A percentile compares a stretch with the other conserved stretches of the same genome.
Evolutionary conservation across 2,329 filamentous ascomycete species (phyloP).

Genomic region (Phyllosticta citribraziliensis): DNA sequence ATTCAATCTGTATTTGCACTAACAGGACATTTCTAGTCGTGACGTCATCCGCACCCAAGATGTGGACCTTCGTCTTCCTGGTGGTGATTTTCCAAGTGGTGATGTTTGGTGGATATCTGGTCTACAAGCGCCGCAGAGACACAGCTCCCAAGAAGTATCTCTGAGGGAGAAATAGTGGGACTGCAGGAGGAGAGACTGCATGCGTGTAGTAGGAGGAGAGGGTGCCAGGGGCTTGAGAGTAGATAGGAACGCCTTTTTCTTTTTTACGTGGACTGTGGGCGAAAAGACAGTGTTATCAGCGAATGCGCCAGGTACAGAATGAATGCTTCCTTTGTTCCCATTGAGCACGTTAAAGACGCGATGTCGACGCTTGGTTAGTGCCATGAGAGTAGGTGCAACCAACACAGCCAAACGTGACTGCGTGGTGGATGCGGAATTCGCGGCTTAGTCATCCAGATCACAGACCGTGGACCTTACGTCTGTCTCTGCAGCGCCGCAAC

Average conservation of each 20-base stretch:
- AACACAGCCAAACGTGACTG: background rate
- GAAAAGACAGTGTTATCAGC: background rate
- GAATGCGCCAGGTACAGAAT: background rate
- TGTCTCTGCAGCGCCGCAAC: background rate
- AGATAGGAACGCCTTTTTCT: background rate
- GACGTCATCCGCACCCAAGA: constrained; percentile 43
- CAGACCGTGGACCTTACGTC: background rate
- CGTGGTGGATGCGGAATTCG: background rate
- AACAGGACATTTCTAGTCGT: constrained; percentile 34
- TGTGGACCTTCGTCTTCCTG: constrained; percentile 56
- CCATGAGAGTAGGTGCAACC: too few species aligned
- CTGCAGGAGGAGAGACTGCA: background rate
- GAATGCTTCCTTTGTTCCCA: background rate
- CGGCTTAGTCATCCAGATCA: background rate
- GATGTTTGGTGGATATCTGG: constrained; percentile 57
- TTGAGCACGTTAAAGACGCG: too few species aligned
- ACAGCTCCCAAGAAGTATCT: constrained; percentile 87
- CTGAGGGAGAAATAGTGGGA: constrained; percentile 26
- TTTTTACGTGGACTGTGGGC: background rate
- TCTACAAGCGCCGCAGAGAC: constrained; percentile 70
- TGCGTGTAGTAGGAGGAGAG: background rate
- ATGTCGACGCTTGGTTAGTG: too few species aligned
- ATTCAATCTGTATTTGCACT: constrained; percentile 33
- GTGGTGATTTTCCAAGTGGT: constrained; percentile 67
- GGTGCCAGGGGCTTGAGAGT: background rate